Evolutionary conservation across 1,284 basidiomycete species (phyloP).

Genomic region (Boletellus deceptivus): DNA sequence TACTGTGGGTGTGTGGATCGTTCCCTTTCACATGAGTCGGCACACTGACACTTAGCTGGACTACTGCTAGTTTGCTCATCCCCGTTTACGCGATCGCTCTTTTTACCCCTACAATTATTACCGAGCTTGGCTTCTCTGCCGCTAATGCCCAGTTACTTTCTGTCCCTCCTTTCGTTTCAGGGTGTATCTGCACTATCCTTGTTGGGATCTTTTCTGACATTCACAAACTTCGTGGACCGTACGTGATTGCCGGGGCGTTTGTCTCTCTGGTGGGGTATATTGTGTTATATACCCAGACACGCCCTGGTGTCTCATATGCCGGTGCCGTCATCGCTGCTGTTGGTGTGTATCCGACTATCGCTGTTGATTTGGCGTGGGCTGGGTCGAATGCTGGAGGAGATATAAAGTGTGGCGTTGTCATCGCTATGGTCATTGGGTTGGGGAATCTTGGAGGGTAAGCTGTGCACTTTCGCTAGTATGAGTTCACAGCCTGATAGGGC

Average conservation of each 20-base stretch:
- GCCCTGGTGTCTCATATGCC: constrained; percentile 41
- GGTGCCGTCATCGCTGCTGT: constrained; percentile 52
- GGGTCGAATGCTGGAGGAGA: constrained; percentile 56
- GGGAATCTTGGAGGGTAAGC: constrained; percentile 50
- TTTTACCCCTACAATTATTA: constrained; percentile 57
- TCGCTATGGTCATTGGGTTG: constrained; percentile 53
- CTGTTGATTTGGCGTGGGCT: constrained; percentile 53
- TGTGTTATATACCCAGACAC: constrained; percentile 38
- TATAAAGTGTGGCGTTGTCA: constrained; percentile 47
- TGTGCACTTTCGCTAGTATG: no score
- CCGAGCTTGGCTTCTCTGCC: constrained; percentile 52
- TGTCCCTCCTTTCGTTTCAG: constrained; percentile 49
- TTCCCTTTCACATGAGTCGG: background rate
- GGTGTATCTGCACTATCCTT: constrained; percentile 41
- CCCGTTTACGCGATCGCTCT: constrained; percentile 58
- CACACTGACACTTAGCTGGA: no score
- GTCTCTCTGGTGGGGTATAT: constrained; percentile 46
- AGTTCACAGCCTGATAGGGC: no score
- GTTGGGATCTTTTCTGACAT: constrained; percentile 45
- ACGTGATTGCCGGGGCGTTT: constrained; percentile 38
- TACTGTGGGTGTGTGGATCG: constrained; percentile 39
- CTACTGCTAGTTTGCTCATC: constrained; percentile 38
- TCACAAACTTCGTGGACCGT: constrained; percentile 42
- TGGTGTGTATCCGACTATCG: constrained; percentile 52
- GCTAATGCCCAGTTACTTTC: constrained; percentile 56